phyloP scores from a whole-genome alignment of 2,329 filamentous ascomycete genomes.

The Colletotrichum chrysophilum region DNA sequence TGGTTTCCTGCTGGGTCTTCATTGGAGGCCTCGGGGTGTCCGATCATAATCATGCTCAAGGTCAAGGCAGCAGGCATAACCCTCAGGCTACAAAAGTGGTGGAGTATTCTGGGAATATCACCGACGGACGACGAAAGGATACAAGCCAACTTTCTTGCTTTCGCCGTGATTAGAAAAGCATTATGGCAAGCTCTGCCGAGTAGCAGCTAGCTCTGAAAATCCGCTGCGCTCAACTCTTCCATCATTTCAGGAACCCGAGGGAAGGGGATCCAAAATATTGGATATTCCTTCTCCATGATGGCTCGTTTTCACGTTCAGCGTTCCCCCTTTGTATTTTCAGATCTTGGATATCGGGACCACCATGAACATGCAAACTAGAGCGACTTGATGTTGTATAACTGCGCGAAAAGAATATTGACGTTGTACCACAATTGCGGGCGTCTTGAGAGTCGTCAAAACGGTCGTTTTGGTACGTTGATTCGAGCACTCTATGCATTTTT shows the following conservation, averaged over 20 bases:
- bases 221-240: neutral
- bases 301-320: neutral
- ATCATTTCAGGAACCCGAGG: neutral
- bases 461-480: neutral
- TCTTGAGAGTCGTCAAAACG: too few species aligned
- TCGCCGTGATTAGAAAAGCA: too few species aligned
- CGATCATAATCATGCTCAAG: neutral
- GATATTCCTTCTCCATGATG: neutral
- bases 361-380: neutral
- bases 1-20: neutral
- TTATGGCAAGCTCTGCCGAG: neutral
- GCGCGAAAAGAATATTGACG: neutral
- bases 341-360: neutral
- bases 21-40: neutral
- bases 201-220: accelerated
- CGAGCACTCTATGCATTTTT: accelerated
- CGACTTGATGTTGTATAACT: neutral
- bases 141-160: too few species aligned
- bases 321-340: neutral
- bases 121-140: neutral
- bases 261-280: neutral
- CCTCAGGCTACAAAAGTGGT: neutral
- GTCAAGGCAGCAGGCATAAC: neutral
- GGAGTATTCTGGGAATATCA: neutral
- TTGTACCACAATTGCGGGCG: too few species aligned